Evolutionary conservation across 139 green algal genomes (phyloP), one percentile per base, ranked within the genome.

Genomic region (Chlamydomonas sp.): DNA sequence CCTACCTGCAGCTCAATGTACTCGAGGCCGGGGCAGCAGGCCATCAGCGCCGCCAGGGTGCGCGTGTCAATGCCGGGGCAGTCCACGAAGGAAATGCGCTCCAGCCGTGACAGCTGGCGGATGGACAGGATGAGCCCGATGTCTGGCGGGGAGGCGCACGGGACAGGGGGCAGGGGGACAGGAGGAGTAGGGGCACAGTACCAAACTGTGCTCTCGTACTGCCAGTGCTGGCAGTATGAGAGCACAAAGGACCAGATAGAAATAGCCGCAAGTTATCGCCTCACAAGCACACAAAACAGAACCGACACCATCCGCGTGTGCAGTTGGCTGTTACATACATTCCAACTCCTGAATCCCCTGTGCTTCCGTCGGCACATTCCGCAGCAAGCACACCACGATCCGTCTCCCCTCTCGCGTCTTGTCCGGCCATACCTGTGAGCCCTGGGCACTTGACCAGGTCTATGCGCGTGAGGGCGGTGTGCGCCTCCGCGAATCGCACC

Each of bases 121-220:
- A 88, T 61, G 16, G 84, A 83, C 63, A 88, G 84, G 84, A 88
- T 88, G 75, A 88, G 78, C 63, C 84, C 84, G 17, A 88, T 88
- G 84, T 88, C 84, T 87, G 18, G 0, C 1, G 63, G 62, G 8
- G 76, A 17, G 59, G 77, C 5, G 57, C 31, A 3, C n/a, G 4
- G n/a, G 78, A 8, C 63, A 58, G 63, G 58, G 71, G 59, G 18
- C 58, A 31, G 58, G 81, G 59, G 3, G 63, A 3, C 59, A 9
- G 3, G 20, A 61, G 4, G 31, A 74, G 63, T 18, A 3, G 62
- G 81, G 59, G 68, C 9, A 3, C 5, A n/a, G 59, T 57, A 17
- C 58, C 58, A 5, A 77, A 83, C 18, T 49, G 31, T 49, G 31
- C 31, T 49, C 31, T 49, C 31, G 31, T 49, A 49, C 31, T 49